phyloP scores from a whole-genome alignment of 495 filamentous ascomycete genomes.

The Tuber magnatum region DNA sequence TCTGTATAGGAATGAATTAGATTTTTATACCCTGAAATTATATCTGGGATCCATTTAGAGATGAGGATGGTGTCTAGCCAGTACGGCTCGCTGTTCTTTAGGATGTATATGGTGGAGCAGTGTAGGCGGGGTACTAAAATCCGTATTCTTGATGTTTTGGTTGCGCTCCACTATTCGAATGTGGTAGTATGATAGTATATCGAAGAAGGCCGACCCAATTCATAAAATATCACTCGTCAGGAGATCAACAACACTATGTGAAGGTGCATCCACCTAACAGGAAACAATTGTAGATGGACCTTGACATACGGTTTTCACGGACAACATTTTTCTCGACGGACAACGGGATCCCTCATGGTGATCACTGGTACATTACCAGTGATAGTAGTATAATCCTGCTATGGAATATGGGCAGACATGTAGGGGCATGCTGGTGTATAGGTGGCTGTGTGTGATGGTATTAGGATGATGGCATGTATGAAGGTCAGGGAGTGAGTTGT shows the following conservation, averaged over 20 bases:
- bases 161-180: neutral
- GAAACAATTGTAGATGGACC: neutral
- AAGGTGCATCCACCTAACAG: neutral
- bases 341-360: neutral
- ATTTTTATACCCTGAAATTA: neutral
- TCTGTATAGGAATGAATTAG: neutral
- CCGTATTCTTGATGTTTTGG: neutral
- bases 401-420: no score
- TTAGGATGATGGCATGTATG: no score
- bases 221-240: neutral
- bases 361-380: neutral
- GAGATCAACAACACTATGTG: no score
- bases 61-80: neutral
- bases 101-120: neutral
- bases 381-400: no score
- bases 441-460: no score
- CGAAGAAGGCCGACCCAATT: neutral
- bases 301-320: neutral
- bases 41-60: neutral
- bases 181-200: neutral
- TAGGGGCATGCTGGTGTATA: no score
- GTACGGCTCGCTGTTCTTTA: neutral
- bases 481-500: no score
- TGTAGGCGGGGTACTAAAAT: neutral
- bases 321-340: neutral